Base-by-base conservation (phyloP, 2,329 filamentous ascomycete species). In the Fusarium tjaetaba region DNA sequence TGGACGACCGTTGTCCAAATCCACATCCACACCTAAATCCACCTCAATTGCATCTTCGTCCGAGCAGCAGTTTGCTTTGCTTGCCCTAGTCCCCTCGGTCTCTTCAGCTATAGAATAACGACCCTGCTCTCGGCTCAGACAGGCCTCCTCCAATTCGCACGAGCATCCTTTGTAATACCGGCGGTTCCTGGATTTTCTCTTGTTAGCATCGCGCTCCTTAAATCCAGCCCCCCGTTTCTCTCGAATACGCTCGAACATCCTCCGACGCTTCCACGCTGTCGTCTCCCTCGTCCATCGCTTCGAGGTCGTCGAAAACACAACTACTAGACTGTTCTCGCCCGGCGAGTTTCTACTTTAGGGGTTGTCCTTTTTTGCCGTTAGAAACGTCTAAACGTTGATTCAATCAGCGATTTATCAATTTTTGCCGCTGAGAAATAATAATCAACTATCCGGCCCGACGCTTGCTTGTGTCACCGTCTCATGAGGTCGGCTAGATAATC, bases 401-500 rank as follows among this genome's bases (percentile, higher is more conserved):
- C 48, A 49, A 30, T 55, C 55, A 60, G 61, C 61, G 69, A 63
- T 69, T 53, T 49, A 51, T 61, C 67, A 58, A 45, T 68, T 61
- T 28, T 36, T 32, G 34, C 68, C 60, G 65, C 71, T 68, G 69
- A 74, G 73, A 74, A 55, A 77, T 76, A 77, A 77, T 76, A 74
- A 75, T 75, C 74, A 63, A 66, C 70, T 76, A 68, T 73, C 77
- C 74, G 74, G 71, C 77, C 77, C 51, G 74, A 63, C 77, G 78
- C 73, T 65, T 66, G 48, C 45, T 57, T 66, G 71, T 73, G 74
- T 75, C 76, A 71, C 75, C 72, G 70, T 78, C 78, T 75, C 76
- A 88, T 87, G 85, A 87, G 82, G 84, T 82, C 84, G 82, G 85
- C 84, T 83, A 85, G 80, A 85, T 94, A 95, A 95, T 95, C 87